A percentile compares a stretch with the other conserved stretches of the same genome.
Evolutionary conservation across 1,139 yeast genomes (phyloP).

Genomic region (Meyerozyma athensensis): DNA sequence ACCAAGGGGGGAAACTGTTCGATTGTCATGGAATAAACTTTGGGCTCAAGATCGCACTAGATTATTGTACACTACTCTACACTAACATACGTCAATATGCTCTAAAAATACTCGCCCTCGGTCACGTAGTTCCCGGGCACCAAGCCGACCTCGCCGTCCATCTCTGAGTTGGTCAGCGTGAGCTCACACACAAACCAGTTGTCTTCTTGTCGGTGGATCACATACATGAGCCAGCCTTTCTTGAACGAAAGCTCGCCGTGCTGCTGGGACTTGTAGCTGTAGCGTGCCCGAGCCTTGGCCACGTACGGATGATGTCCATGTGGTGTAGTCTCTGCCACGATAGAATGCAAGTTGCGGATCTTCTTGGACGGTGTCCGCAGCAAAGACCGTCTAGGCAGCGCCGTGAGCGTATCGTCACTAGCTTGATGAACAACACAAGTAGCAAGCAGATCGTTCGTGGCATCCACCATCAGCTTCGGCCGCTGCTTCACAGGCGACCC

Average conservation of each 20-base stretch:
- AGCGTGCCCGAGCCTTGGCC: slow-evolving; percentile 61
- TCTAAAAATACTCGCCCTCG: slow-evolving; percentile 8
- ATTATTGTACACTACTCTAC: neutral
- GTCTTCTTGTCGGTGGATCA: slow-evolving; percentile 74
- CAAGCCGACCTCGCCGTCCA: slow-evolving; percentile 53
- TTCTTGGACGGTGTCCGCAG: slow-evolving; percentile 31
- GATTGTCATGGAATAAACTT: slow-evolving; percentile 9
- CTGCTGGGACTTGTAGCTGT: slow-evolving; percentile 68
- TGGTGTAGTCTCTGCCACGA: slow-evolving; percentile 24
- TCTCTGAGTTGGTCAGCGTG: slow-evolving; percentile 45
- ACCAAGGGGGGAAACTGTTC: slow-evolving; percentile 53
- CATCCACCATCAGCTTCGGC: slow-evolving; percentile 42
- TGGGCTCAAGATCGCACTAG: too few relatives aligned
- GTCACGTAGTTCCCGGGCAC: slow-evolving; percentile 74
- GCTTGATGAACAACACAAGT: slow-evolving; percentile 14
- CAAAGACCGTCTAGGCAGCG: slow-evolving; percentile 15
- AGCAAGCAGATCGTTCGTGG: slow-evolving; percentile 12
- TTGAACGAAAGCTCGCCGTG: slow-evolving; percentile 75
- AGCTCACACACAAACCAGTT: slow-evolving; percentile 90
- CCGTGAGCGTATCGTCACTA: slow-evolving; percentile 11
- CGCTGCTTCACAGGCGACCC: slow-evolving; percentile 13
- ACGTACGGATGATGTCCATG: slow-evolving; percentile 48
- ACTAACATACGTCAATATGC: too few relatives aligned
- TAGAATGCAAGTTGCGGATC: slow-evolving; percentile 27
- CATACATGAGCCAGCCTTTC: slow-evolving; percentile 69